Base-by-base conservation (phyloP, 345 rosid species). In the Zanthoxylum bungeanum region DNA sequence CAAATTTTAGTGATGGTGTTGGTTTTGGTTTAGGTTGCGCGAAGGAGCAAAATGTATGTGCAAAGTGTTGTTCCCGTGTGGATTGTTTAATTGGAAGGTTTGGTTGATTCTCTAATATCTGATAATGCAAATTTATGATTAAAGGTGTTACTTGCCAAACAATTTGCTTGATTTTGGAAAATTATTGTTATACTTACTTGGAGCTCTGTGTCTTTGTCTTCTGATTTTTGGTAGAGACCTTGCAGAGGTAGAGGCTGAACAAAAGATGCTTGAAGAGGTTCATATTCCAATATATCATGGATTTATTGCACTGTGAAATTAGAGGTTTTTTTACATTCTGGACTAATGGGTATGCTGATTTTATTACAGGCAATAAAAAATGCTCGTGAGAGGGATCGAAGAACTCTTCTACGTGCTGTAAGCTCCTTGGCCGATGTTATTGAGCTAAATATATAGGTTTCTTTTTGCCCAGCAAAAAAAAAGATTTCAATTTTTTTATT, bases 301-400 rank as follows among this genome's bases (percentile, higher is more conserved):
- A 24, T 28, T 57, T 46, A 7, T 24, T 50, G 37, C 12, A 16
- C 12, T 7, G n/a, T 51, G 22, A 22, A 11, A 40, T 39, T 49
- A 40, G 4, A 27, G 10, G 7, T 72, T 10, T 1, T 55, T 46
- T 67, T 61, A 30, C 11, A 9, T 37, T 74, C 62, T 59, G 31
- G 36, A 51, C 16, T 75, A 33, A 39, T 40, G n/a, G 72, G 31
- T 78, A 30, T 59, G 37, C 0, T 66, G 47, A 9, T 73, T 37
- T 7, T 73, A 33, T 71, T 87, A 69, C 83, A 93, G 97, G 97
- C 98, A 37, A 88, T 94, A 69, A 88, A 90, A 84, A 86, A 89
- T 81, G 88, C 98, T 75, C 85, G 98, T 58, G 98, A 94, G 80
- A 90, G 98, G 64, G 98, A 92, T 64, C 81, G 94, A 58, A 87